These are phyloP conservation scores for Clavispora carvajalis DNA, from an alignment of 805 yeast species.

Conservation along the genomic window DNA sequence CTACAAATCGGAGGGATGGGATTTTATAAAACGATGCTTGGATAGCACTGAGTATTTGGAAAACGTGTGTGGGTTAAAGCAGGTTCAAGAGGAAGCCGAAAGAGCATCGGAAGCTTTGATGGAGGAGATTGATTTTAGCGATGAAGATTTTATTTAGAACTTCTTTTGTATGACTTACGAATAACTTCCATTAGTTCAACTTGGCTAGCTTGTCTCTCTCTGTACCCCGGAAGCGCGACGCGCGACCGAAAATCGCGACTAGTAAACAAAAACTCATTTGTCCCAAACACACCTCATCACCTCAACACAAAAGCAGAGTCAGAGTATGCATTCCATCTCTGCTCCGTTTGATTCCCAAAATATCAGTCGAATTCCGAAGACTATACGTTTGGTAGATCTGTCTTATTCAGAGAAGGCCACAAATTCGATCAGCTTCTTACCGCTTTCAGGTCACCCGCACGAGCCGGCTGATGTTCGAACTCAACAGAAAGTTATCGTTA, in stretches of 20 bases:
- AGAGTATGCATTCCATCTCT: background rate
- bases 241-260: background rate
- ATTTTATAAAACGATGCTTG: constrained; percentile 68
- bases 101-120: constrained; percentile 30
- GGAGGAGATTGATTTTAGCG: constrained; percentile 17
- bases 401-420: constrained; percentile 4
- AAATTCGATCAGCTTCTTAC: background rate
- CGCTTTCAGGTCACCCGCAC: constrained; percentile 12
- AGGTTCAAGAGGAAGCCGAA: constrained; percentile 70
- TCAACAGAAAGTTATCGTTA: constrained; percentile 69
- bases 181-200: too few relatives aligned
- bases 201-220: too few relatives aligned
- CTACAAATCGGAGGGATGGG: constrained; percentile 64
- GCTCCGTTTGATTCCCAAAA: background rate
- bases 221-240: background rate
- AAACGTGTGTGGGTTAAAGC: constrained; percentile 69
- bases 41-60: constrained; percentile 65
- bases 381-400: constrained; percentile 5
- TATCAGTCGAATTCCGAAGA: background rate
- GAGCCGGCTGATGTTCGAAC: constrained; percentile 43
- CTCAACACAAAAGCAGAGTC: background rate
- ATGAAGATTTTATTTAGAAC: background rate
- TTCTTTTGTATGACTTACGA: too few relatives aligned
- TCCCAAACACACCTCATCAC: background rate
- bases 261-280: background rate